Conservation (phyloP, 768 basidiomycete species). For the Suillus sp. region DNA sequence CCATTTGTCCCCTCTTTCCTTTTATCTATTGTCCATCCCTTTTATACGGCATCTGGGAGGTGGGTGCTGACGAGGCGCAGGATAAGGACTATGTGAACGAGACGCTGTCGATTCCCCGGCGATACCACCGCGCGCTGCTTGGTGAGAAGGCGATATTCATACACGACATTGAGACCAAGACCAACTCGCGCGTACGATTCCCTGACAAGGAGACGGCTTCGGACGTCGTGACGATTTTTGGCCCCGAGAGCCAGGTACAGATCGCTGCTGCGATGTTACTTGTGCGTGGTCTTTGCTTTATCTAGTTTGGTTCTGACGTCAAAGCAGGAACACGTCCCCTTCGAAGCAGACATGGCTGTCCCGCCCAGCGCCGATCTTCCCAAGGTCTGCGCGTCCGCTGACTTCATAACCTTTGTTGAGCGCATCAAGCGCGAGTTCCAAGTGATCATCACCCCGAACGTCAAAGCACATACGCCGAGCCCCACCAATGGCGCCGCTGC, state of each 20-base stretch:
- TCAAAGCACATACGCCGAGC: slow-evolving; percentile 49
- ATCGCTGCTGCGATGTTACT: slow-evolving; percentile 96
- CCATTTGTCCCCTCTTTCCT: slow-evolving; percentile 7
- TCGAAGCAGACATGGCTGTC: slow-evolving; percentile 92
- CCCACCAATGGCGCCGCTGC: slow-evolving; percentile 49
- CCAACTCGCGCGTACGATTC: slow-evolving; percentile 90
- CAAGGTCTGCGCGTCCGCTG: slow-evolving; percentile 71
- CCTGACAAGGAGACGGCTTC: slow-evolving; percentile 94
- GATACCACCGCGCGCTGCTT: slow-evolving; percentile 92
- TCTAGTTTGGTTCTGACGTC: background rate
- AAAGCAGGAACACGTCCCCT: slow-evolving; percentile 88
- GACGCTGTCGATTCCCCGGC: slow-evolving; percentile 88
- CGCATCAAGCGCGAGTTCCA: slow-evolving; percentile 93
- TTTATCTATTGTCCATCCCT: slow-evolving; percentile 5
- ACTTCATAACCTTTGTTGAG: slow-evolving; percentile 85
- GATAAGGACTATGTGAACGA: slow-evolving; percentile 97
- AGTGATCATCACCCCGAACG: slow-evolving; percentile 83
- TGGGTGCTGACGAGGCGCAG: slow-evolving; percentile 40
- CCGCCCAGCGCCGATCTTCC: slow-evolving; percentile 82
- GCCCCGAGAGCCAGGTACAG: slow-evolving; percentile 95
- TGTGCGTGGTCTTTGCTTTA: slow-evolving; percentile 45
- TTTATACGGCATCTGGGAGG: background rate
- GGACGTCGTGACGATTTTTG: slow-evolving; percentile 94
- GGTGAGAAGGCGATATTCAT: slow-evolving; percentile 98
- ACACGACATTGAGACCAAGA: slow-evolving; percentile 95